Evolutionary conservation across 1,284 basidiomycete genomes (phyloP).

Genomic region (Volvariella volvacea): DNA sequence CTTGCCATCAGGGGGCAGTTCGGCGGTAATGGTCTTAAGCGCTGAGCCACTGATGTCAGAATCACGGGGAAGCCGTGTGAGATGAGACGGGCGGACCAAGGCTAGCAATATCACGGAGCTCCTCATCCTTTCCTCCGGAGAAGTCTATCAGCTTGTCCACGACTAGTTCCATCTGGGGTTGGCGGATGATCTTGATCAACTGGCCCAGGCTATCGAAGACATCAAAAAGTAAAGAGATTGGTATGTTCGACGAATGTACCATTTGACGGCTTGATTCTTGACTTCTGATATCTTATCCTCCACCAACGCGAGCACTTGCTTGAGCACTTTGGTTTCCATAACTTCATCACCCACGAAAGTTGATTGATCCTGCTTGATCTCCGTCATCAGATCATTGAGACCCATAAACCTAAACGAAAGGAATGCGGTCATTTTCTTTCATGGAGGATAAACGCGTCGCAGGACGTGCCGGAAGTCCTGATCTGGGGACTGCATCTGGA

Average conservation of each 20-base stretch:
- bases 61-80: slow-evolving; percentile 3
- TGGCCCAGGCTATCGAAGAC: slow-evolving; percentile 64
- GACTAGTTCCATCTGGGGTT: slow-evolving; percentile 77
- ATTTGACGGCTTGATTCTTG: slow-evolving; percentile 95
- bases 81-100: slow-evolving; percentile 60
- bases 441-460: slow-evolving; percentile 18
- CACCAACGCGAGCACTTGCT: slow-evolving; percentile 76
- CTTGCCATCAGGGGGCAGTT: slow-evolving; percentile 76
- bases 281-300: slow-evolving; percentile 96
- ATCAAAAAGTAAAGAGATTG: not conserved
- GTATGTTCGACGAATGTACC: slow-evolving; percentile 40
- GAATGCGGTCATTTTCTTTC: slow-evolving; percentile 3
- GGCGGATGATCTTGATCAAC: slow-evolving; percentile 81
- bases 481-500: slow-evolving; percentile 76
- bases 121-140: slow-evolving; percentile 81
- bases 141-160: slow-evolving; percentile 86
- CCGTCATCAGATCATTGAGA: slow-evolving; percentile 84
- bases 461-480: slow-evolving; percentile 68
- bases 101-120: slow-evolving; percentile 88
- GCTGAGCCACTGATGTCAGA: slow-evolving; percentile 38
- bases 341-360: slow-evolving; percentile 76
- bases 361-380: slow-evolving; percentile 68
- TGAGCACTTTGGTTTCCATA: slow-evolving; percentile 75
- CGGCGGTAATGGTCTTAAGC: slow-evolving; percentile 90
- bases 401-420: slow-evolving; percentile 77